Evolutionary conservation across 1,139 yeast species (phyloP).

Genomic region (Pneumocystis murina): DNA sequence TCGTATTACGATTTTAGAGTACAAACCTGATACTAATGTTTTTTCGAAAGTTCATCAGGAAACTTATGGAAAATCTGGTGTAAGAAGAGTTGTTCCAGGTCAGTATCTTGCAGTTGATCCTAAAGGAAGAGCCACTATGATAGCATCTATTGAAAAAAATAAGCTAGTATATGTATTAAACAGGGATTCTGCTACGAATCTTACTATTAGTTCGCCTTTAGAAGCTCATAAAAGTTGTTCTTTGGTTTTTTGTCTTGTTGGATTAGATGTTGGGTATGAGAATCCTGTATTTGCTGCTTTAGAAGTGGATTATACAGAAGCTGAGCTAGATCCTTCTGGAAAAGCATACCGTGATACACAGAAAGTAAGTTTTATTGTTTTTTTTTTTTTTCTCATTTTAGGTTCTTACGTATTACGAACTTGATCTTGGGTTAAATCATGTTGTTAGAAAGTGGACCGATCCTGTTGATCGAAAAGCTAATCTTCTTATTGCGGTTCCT

Average conservation of each 20-base stretch:
- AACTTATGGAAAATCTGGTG: conserved; percentile 61
- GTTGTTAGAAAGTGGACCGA: conserved; percentile 40
- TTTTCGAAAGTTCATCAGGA: conserved; percentile 45
- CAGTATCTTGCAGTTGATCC: conserved; percentile 62
- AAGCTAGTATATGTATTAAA: conserved; percentile 50
- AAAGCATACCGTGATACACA: conserved; percentile 17
- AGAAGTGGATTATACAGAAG: conserved; percentile 42
- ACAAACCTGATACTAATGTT: conserved; percentile 26
- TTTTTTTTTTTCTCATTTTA: conserved; percentile 13
- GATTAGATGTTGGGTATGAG: conserved; percentile 61
- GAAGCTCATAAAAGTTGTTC: conserved; percentile 43
- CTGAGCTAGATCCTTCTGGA: conserved; percentile 16
- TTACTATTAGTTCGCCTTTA: conserved; percentile 55
- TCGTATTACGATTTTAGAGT: conserved; percentile 43
- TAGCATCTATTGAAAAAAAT: conserved; percentile 58
- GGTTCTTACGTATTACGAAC: conserved; percentile 50
- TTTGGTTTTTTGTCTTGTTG: conserved; percentile 42
- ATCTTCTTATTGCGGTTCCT: conserved; percentile 32
- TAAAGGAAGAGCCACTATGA: conserved; percentile 51
- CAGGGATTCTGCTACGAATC: conserved; percentile 32
- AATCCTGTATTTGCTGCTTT: conserved; percentile 74
- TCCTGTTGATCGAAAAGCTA: conserved; percentile 30
- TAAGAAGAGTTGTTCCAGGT: conserved; percentile 65
- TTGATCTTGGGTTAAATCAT: conserved; percentile 76
- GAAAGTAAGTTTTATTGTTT: conserved; percentile 4